These are phyloP conservation scores for Globisporangium nagaii DNA, from an alignment of 352 stramenopile genomes.

Conservation along the genomic window DNA sequence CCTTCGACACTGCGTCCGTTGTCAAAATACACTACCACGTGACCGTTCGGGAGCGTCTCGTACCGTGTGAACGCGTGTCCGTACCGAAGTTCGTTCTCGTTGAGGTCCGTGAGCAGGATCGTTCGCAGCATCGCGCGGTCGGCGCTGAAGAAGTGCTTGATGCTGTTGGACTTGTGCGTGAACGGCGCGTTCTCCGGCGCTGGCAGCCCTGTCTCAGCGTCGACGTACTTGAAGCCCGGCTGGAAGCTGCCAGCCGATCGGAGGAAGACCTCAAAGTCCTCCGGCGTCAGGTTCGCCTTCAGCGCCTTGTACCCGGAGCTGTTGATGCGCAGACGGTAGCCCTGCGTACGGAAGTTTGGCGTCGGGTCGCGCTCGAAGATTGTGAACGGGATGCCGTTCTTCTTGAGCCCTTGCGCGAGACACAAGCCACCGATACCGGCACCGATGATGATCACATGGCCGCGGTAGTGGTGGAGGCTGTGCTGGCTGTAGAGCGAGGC, in stretches of 20 bases:
- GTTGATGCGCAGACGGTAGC: constrained; percentile 61
- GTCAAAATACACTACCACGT: constrained; percentile 43
- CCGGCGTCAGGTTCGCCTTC: constrained; percentile 32
- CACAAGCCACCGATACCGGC: constrained; percentile 53
- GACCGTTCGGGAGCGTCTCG: constrained; percentile 29
- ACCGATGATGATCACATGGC: constrained; percentile 40
- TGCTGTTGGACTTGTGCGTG: constrained; percentile 2
- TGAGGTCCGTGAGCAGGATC: constrained; percentile 35
- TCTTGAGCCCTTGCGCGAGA: constrained; percentile 52
- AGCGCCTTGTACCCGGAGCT: constrained; percentile 50
- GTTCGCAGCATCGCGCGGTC: constrained; percentile 36
- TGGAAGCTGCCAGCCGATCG: constrained; percentile 45
- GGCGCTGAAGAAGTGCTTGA: constrained; percentile 30
- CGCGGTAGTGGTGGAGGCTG: not conserved
- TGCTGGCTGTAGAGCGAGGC: not conserved
- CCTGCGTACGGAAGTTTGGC: constrained; percentile 55
- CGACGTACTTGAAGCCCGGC: constrained; percentile 37
- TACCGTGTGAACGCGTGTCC: constrained; percentile 51
- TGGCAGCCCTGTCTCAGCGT: constrained; percentile 23
- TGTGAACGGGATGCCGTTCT: constrained; percentile 56
- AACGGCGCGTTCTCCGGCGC: constrained; percentile 5
- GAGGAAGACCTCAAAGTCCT: constrained; percentile 53
- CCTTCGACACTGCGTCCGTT: constrained; percentile 37
- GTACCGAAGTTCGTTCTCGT: constrained; percentile 41
- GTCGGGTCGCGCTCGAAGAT: constrained; percentile 61